A percentile compares a stretch with the other conserved stretches of the same genome.
phyloP scores from a whole-genome alignment of 805 yeast species.

The Candida cerambycidarum region DNA sequence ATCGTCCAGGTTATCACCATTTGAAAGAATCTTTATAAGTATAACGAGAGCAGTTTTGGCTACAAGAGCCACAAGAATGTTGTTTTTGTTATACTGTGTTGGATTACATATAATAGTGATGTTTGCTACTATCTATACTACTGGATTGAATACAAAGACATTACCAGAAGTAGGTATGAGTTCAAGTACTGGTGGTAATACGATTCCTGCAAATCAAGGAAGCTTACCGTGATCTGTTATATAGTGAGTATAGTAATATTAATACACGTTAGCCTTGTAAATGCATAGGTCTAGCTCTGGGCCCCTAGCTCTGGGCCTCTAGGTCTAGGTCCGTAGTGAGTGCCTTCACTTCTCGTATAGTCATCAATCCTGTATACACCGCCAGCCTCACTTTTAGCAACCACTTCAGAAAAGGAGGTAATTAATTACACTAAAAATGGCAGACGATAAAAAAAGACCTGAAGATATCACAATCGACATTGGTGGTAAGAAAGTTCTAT shows the following conservation, averaged over 20 bases:
- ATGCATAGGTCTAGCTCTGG: too few relatives aligned
- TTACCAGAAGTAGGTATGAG: conserved; percentile 48
- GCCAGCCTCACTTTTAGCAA: not conserved
- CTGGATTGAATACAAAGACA: conserved; percentile 44
- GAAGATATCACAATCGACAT: conserved; percentile 21
- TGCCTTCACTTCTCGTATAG: too few relatives aligned
- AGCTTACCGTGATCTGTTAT: too few relatives aligned
- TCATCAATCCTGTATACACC: not conserved
- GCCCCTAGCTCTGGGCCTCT: too few relatives aligned
- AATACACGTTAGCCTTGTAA: too few relatives aligned
- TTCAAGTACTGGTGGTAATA: conserved; percentile 41
- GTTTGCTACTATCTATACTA: conserved; percentile 56
- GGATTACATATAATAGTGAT: conserved; percentile 75
- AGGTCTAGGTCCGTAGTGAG: too few relatives aligned
- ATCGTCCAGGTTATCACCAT: conserved; percentile 65
- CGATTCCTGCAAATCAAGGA: too few relatives aligned
- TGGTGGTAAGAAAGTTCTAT: conserved; percentile 40
- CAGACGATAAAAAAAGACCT: not conserved
- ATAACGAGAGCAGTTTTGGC: conserved; percentile 75
- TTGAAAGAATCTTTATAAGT: conserved; percentile 74
- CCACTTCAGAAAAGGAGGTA: not conserved
- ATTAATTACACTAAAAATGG: not conserved
- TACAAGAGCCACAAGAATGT: conserved; percentile 66
- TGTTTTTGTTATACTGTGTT: conserved; percentile 70
- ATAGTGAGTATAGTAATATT: too few relatives aligned